These are phyloP conservation scores for Tagetes patula DNA, from an alignment of 129 eudicot genomes.

Conservation along the genomic window DNA sequence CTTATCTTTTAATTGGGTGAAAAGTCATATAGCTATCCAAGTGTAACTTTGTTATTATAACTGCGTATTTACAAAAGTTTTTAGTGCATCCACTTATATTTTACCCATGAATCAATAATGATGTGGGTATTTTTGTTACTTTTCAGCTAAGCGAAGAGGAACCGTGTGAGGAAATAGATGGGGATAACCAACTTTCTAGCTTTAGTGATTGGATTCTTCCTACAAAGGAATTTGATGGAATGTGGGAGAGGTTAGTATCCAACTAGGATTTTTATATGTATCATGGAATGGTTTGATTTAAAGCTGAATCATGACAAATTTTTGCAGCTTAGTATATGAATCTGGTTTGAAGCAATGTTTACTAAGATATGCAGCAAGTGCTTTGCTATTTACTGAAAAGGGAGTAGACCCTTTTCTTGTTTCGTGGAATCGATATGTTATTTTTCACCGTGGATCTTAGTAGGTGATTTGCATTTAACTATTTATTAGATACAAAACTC, in stretches of 20 bases:
- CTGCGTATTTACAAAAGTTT: constrained; percentile 11
- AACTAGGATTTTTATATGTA: neutral
- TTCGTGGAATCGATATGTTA: constrained; percentile 89
- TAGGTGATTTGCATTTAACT: neutral
- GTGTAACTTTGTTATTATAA: constrained; percentile 10
- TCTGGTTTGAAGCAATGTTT: constrained; percentile 92
- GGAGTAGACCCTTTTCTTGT: constrained; percentile 95
- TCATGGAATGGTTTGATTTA: constrained; percentile 3
- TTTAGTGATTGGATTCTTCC: constrained; percentile 98
- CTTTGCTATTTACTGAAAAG: constrained; percentile 92
- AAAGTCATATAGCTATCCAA: constrained; percentile 14
- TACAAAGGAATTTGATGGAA: constrained; percentile 98
- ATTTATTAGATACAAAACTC: neutral
- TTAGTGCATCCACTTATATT: neutral
- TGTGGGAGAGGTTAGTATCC: constrained; percentile 89
- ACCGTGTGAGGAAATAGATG: constrained; percentile 87
- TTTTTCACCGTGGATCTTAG: neutral
- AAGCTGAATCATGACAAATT: constrained; percentile 22
- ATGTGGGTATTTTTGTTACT: constrained; percentile 23
- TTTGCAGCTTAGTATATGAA: constrained; percentile 82
- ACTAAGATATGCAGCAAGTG: constrained; percentile 93
- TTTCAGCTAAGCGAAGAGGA: constrained; percentile 94
- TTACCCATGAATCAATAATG: constrained; percentile 11
- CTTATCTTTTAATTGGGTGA: constrained; percentile 6
- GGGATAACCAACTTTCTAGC: constrained; percentile 86